Evolutionary conservation across 2,329 filamentous ascomycete genomes (phyloP).

Genomic region (Pseudogymnoascus sp.): DNA sequence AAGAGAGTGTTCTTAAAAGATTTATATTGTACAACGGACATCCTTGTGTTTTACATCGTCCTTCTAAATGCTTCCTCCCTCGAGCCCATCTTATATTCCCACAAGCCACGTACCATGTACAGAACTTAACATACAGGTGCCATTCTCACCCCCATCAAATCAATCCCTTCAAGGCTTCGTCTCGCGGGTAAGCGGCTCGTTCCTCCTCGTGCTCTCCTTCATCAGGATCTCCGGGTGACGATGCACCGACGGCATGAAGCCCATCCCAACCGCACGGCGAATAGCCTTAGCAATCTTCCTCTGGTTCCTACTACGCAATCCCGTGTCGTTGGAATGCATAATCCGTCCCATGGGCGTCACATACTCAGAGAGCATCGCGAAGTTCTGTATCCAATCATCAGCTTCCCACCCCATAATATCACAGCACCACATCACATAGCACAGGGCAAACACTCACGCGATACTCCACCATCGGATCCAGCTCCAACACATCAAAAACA

Average conservation of each 20-base stretch:
- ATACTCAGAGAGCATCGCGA: constrained; percentile 82
- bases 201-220: constrained; percentile 12
- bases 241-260: constrained; percentile 86
- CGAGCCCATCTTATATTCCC: background rate
- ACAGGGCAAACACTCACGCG: constrained; percentile 50
- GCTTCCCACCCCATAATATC: background rate
- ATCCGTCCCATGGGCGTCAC: constrained; percentile 81
- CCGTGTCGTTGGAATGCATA: constrained; percentile 64
- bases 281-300: constrained; percentile 89
- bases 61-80: background rate
- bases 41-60: background rate
- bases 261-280: constrained; percentile 77
- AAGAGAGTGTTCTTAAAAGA: background rate
- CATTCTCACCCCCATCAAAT: background rate
- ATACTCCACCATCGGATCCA: constrained; percentile 79
- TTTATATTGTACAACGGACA: constrained; percentile 2
- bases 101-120: constrained; percentile 4
- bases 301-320: constrained; percentile 82
- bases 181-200: constrained; percentile 9
- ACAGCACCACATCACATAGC: background rate
- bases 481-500: constrained; percentile 67
- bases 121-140: background rate
- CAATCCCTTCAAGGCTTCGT: background rate
- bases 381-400: constrained; percentile 56
- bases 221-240: constrained; percentile 72